Conservation (phyloP, 805 yeast species). For the Ogataea ramenticola region DNA sequence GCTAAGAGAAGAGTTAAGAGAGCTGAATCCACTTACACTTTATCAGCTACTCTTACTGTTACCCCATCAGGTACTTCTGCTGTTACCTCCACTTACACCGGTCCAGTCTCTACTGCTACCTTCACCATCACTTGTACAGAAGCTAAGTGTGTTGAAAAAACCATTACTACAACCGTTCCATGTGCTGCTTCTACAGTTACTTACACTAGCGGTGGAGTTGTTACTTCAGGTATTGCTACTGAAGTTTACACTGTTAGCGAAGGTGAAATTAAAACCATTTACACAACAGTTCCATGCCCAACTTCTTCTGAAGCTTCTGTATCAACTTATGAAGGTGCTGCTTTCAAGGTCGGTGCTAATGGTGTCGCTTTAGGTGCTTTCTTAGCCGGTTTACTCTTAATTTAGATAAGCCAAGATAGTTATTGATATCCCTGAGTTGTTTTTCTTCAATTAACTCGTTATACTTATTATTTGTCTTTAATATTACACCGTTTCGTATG, state of each 20-base stretch:
- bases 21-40: neutral
- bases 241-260: neutral
- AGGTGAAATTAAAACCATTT: neutral
- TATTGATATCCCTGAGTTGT: too few species aligned
- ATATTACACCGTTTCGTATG: too few species aligned
- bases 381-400: neutral
- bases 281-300: slow-evolving; percentile 1
- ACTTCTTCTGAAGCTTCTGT: neutral
- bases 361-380: neutral
- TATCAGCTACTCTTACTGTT: neutral
- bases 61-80: neutral
- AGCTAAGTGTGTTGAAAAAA: neutral
- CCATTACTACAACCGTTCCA: slow-evolving; percentile 5
- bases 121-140: neutral
- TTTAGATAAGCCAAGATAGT: slow-evolving; percentile 6
- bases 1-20: neutral
- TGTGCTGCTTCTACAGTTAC: neutral
- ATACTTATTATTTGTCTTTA: too few species aligned
- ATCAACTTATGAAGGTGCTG: neutral
- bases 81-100: neutral
- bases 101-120: neutral
- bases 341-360: neutral
- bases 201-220: too few species aligned
- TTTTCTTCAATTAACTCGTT: too few species aligned
- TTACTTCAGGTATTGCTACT: neutral